Base-by-base conservation (phyloP, 75 land plant species). In the Sequoia sempervirens region DNA sequence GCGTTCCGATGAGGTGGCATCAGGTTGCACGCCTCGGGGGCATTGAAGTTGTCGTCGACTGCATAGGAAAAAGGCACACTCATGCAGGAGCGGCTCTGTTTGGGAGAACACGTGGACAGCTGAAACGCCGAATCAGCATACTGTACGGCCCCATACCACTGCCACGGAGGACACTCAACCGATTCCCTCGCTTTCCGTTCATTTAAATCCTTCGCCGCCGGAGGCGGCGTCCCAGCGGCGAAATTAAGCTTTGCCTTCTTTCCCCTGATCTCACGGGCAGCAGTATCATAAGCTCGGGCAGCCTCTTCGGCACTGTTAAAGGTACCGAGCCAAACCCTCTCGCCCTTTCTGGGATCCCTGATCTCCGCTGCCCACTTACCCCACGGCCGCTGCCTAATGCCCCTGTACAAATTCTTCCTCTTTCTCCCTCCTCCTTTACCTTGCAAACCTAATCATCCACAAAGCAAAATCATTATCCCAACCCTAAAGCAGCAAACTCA, bases 351-450 rank as follows among this genome's bases (percentile, higher is more conserved):
- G 3, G 79, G 47, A 37, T 76, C 79, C 38, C 79, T 40, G 1
- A 76, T 76, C 47, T 76, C 79, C 1, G 79, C 79, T 0, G 47
- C 79, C 79, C 79, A 76, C 26, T 76, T 76, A 23, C 79, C 79
- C 79, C 47, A 76, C 20, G 79, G 79, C 23, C 47, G 45, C n/a
- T 40, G 79, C 10, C 79, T 20, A 1, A 76, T 76, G 2, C 79
- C 79, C 26, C 79, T 76, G 79, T 76, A 76, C n/a, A 76, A 40
- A 76, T 40, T 76, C 47, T 18, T 43, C 79, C n/a, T 75, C 45
- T 38, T 75, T 20, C 79, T 40, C 76, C 76, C 76, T 17, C 45
- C 10, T 40, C 45, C 26, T 46, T 40, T 76, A 10, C 46, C 41
- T 74, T 61, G n/a, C n/a, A 61, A 61, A 4, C 66, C 66, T 61